Evolutionary conservation across 768 basidiomycete species (phyloP).

Genomic region (Postia placenta): DNA sequence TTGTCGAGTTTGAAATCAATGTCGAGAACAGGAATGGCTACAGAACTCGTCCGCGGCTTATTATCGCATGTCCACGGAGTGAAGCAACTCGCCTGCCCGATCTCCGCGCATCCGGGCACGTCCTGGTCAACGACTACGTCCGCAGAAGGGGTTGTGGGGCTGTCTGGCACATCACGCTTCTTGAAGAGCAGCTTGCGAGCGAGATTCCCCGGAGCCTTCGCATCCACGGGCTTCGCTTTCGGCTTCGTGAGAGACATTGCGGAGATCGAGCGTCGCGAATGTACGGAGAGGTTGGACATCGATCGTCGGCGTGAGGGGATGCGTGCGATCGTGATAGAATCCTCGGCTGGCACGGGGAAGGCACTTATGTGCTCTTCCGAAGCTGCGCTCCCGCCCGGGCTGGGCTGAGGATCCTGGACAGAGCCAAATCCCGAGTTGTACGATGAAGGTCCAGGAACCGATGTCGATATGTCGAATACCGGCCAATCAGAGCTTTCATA

Average conservation of each 20-base stretch:
- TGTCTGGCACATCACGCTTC: conserved; percentile 26
- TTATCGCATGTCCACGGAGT: conserved; percentile 39
- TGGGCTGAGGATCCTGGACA: conserved; percentile 9
- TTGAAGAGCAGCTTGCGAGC: conserved; percentile 49
- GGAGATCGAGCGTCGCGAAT: conserved; percentile 35
- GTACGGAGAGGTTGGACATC: conserved; percentile 46
- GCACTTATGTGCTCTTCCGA: not conserved
- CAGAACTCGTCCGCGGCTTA: conserved; percentile 20
- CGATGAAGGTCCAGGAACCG: conserved; percentile 23
- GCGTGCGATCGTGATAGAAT: conserved; percentile 9
- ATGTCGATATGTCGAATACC: conserved; percentile 18
- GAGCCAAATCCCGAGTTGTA: conserved; percentile 18
- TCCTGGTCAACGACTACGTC: conserved; percentile 4
- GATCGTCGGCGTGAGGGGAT: conserved; percentile 47
- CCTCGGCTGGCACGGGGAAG: conserved; percentile 5
- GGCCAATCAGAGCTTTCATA: conserved; percentile 25
- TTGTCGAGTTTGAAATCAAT: conserved; percentile 16
- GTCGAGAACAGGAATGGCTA: conserved; percentile 16
- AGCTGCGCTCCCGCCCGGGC: conserved; percentile 1
- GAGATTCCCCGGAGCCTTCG: conserved; percentile 42
- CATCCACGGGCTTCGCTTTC: conserved; percentile 39
- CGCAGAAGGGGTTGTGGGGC: conserved; percentile 6
- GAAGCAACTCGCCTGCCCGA: conserved; percentile 30
- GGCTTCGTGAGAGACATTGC: conserved; percentile 43
- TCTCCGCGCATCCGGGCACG: conserved; percentile 11